phyloP scores from a whole-genome alignment of 2,329 filamentous ascomycete genomes.

The Aspergillus fumigatus region DNA sequence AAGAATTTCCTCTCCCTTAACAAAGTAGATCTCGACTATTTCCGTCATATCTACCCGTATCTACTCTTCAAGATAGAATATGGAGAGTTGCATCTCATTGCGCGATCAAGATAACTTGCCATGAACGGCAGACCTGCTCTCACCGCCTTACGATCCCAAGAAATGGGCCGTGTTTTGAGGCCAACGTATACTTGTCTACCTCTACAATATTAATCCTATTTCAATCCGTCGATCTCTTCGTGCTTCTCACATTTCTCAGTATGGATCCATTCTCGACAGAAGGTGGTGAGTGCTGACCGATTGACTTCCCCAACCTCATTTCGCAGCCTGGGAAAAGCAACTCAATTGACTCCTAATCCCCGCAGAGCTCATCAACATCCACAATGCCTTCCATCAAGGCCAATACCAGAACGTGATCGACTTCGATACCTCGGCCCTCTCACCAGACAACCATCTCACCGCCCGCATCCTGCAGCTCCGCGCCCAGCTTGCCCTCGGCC shows the following conservation, averaged over 20 bases:
- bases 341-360: slow-evolving; percentile 11
- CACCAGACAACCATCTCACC: slow-evolving; percentile 69
- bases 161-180: slow-evolving; percentile 16
- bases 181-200: slow-evolving; percentile 1
- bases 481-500: slow-evolving; percentile 75
- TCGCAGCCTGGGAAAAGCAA: background rate
- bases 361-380: slow-evolving; percentile 62
- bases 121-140: slow-evolving; percentile 9
- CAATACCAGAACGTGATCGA: slow-evolving; percentile 84
- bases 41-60: no score
- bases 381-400: slow-evolving; percentile 65
- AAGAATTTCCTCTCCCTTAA: background rate
- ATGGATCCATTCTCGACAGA: slow-evolving; percentile 64
- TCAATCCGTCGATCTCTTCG: slow-evolving; percentile 4
- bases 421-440: slow-evolving; percentile 77
- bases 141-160: slow-evolving; percentile 11
- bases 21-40: background rate
- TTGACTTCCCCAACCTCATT: slow-evolving; percentile 2
- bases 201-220: background rate
- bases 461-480: slow-evolving; percentile 75
- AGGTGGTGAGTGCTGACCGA: slow-evolving; percentile 45
- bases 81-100: background rate
- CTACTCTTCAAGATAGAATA: background rate
- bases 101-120: slow-evolving; percentile 10
- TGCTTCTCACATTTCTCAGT: slow-evolving; percentile 17